Percentiles rank a stretch among this genome's conserved stretches.
Conservation (phyloP, 1,284 basidiomycete species). For the Ganoderma sinense region DNA sequence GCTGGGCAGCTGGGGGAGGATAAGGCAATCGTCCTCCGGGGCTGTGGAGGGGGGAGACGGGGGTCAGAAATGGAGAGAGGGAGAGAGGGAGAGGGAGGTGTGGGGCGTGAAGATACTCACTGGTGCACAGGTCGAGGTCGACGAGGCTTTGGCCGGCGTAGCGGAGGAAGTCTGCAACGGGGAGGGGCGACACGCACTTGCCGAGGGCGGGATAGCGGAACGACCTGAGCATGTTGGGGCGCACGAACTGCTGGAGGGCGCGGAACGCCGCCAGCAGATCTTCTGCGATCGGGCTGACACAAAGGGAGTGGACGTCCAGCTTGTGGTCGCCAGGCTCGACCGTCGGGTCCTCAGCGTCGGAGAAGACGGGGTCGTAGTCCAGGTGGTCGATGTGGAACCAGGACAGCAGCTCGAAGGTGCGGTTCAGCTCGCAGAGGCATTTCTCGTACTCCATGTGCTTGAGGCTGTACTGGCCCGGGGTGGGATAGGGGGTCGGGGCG, state of each 20-base stretch:
- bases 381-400: conserved; percentile 14
- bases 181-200: neutral
- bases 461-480: neutral
- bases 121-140: conserved; percentile 8
- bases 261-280: conserved; percentile 3
- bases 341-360: neutral
- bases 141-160: conserved; percentile 13
- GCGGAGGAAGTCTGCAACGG: conserved; percentile 7
- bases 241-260: conserved; percentile 7
- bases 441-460: conserved; percentile 19
- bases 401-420: conserved; percentile 7
- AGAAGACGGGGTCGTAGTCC: conserved; percentile 14
- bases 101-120: neutral
- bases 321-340: neutral
- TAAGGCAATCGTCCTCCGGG: conserved; percentile 6
- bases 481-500: neutral
- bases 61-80: neutral
- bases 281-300: neutral
- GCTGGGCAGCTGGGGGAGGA: conserved; percentile 10
- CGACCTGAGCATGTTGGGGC: conserved; percentile 10
- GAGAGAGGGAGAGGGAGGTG: neutral
- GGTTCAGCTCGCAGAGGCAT: conserved; percentile 1
- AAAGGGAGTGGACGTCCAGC: conserved; percentile 7
- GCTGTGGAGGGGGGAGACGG: no score
- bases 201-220: conserved; percentile 6